phyloP scores from a whole-genome alignment of 1,284 basidiomycete species.

The Papiliotrema terrestris region DNA sequence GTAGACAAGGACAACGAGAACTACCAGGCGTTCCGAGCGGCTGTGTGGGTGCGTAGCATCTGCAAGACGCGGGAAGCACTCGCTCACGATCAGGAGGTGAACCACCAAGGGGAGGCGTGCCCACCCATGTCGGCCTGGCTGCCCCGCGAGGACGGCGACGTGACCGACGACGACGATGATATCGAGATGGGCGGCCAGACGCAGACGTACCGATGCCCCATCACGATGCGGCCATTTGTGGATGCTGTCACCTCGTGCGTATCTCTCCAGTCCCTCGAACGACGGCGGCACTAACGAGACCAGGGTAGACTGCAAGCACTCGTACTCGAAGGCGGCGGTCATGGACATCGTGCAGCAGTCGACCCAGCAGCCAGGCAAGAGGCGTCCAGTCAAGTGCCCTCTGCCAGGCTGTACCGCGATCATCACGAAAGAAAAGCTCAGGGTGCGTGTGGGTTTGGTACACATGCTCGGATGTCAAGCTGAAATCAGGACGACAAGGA shows the following conservation, averaged over 20 bases:
- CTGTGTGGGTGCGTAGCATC: slow-evolving; percentile 60
- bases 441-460: slow-evolving; percentile 9
- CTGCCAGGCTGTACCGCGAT: slow-evolving; percentile 37
- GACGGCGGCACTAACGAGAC: not conserved
- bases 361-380: not conserved
- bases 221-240: slow-evolving; percentile 61
- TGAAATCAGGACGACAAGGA: slow-evolving; percentile 13
- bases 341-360: slow-evolving; percentile 13
- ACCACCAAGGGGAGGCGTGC: slow-evolving; percentile 61
- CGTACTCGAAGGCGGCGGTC: slow-evolving; percentile 22
- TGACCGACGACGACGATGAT: slow-evolving; percentile 64
- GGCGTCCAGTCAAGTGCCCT: slow-evolving; percentile 25
- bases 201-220: slow-evolving; percentile 74
- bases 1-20: slow-evolving; percentile 54
- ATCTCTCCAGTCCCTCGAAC: not conserved
- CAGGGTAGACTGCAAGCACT: slow-evolving; percentile 24
- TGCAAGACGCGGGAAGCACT: not conserved
- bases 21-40: slow-evolving; percentile 63
- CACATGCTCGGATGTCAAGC: not conserved
- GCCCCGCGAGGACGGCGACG: slow-evolving; percentile 62
- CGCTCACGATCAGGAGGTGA: slow-evolving; percentile 54
- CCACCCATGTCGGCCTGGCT: slow-evolving; percentile 73
- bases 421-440: slow-evolving; percentile 5
- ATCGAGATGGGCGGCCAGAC: slow-evolving; percentile 75
- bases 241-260: slow-evolving; percentile 50